phyloP scores from a whole-genome alignment of 2,329 filamentous ascomycete species.

The Talaromyces sp. region DNA sequence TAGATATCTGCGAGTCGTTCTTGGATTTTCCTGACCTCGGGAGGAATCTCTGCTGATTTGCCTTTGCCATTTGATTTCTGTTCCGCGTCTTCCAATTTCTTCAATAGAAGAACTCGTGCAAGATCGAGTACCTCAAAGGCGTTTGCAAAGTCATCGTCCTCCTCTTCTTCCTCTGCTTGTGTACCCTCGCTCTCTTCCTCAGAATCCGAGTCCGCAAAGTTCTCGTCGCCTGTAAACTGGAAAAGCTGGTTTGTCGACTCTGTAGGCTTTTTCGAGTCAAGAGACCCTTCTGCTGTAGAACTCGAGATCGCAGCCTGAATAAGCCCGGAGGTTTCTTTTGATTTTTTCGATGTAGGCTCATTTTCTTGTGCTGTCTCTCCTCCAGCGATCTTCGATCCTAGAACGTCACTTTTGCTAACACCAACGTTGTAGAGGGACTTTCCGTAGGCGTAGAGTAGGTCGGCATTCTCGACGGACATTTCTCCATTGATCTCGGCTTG shows the following conservation, averaged over 20 bases:
- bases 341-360: conserved; percentile 43
- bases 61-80: conserved; percentile 48
- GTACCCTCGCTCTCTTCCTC: conserved; percentile 49
- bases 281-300: conserved; percentile 23
- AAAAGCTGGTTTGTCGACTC: conserved; percentile 65
- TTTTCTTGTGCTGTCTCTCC: conserved; percentile 43
- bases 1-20: conserved; percentile 90
- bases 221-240: conserved; percentile 91
- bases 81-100: conserved; percentile 54
- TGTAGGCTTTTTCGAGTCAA: conserved; percentile 22
- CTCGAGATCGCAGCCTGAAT: conserved; percentile 31
- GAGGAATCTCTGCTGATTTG: conserved; percentile 45
- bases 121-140: conserved; percentile 65
- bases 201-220: conserved; percentile 76
- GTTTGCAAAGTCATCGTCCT: conserved; percentile 63
- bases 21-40: conserved; percentile 62
- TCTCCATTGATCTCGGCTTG: conserved; percentile 92
- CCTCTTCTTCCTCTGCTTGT: conserved; percentile 56
- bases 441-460: conserved; percentile 91
- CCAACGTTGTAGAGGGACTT: conserved; percentile 92
- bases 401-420: conserved; percentile 88
- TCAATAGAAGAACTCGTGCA: conserved; percentile 58
- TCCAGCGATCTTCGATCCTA: conserved; percentile 74
- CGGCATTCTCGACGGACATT: conserved; percentile 84
- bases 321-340: conserved; percentile 24